phyloP scores from a whole-genome alignment of 352 stramenopile genomes.

The Phytophthora boehmeriae region DNA sequence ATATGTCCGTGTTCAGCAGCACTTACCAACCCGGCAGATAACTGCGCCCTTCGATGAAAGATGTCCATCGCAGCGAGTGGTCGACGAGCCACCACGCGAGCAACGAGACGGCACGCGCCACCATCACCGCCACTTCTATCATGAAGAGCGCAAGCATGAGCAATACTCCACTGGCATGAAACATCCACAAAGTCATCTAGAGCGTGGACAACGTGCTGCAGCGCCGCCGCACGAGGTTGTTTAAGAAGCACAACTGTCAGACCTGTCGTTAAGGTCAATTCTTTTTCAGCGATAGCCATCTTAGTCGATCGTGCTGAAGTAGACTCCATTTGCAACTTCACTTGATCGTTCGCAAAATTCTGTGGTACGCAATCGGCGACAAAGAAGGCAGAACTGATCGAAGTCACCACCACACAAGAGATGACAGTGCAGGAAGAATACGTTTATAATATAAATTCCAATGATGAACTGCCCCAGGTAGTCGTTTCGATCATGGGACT shows the following conservation, averaged over 20 bases:
- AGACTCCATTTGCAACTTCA: neutral
- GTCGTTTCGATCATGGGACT: constrained; percentile 13
- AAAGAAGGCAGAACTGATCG: too few species aligned
- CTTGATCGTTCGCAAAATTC: constrained; percentile 5
- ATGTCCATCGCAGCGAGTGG: constrained; percentile 29
- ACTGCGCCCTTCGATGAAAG: constrained; percentile 34
- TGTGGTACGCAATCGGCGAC: too few species aligned
- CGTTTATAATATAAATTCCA: too few species aligned
- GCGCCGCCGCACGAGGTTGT: constrained; percentile 18
- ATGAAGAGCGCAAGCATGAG: constrained; percentile 27
- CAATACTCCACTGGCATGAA: constrained; percentile 36
- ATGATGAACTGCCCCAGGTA: constrained; percentile 5
- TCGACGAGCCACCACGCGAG: constrained; percentile 22
- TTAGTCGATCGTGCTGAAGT: neutral
- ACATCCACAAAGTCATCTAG: constrained; percentile 34
- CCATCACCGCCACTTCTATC: constrained; percentile 9
- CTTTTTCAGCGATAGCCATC: constrained; percentile 13
- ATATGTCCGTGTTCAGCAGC: constrained; percentile 16
- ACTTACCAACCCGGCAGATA: constrained; percentile 25
- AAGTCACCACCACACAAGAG: too few species aligned
- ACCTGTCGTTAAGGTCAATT: constrained; percentile 23
- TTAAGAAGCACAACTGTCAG: constrained; percentile 29
- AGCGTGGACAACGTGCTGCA: constrained; percentile 30
- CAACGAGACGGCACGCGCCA: constrained; percentile 23
- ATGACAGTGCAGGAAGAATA: too few species aligned